Conservation (phyloP, 352 stramenopile species). For the Plasmopara viticola region DNA sequence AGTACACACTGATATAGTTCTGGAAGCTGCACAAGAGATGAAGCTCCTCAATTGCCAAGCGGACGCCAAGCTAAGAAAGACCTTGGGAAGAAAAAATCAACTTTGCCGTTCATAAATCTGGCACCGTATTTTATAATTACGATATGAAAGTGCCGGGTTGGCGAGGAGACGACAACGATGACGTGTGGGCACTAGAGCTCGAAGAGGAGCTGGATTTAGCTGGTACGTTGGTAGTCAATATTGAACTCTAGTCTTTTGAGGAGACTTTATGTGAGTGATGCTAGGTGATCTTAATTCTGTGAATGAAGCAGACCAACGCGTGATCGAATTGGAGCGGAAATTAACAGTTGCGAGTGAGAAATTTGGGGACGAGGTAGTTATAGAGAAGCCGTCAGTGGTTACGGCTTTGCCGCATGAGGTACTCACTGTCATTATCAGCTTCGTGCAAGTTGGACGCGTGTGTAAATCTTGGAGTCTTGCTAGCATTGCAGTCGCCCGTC, state of each 20-base stretch:
- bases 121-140: not conserved
- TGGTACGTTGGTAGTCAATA: constrained; percentile 10
- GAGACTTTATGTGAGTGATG: too few relatives aligned
- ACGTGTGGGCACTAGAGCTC: constrained; percentile 58
- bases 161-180: constrained; percentile 16
- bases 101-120: too few relatives aligned
- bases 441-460: constrained; percentile 63
- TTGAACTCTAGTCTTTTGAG: too few relatives aligned
- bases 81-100: too few relatives aligned
- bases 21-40: not conserved
- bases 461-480: constrained; percentile 81
- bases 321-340: not conserved
- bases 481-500: constrained; percentile 49
- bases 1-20: not conserved
- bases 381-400: constrained; percentile 17
- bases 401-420: constrained; percentile 67
- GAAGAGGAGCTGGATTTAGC: constrained; percentile 55
- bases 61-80: too few relatives aligned
- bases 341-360: not conserved
- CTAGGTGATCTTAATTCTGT: too few relatives aligned
- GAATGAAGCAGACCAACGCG: not conserved
- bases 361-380: not conserved
- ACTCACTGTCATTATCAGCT: constrained; percentile 61
- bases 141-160: constrained; percentile 2
- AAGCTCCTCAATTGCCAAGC: not conserved